Base-by-base conservation (phyloP, 2,329 filamentous ascomycete genomes). In the Akanthomyces lecanii region DNA sequence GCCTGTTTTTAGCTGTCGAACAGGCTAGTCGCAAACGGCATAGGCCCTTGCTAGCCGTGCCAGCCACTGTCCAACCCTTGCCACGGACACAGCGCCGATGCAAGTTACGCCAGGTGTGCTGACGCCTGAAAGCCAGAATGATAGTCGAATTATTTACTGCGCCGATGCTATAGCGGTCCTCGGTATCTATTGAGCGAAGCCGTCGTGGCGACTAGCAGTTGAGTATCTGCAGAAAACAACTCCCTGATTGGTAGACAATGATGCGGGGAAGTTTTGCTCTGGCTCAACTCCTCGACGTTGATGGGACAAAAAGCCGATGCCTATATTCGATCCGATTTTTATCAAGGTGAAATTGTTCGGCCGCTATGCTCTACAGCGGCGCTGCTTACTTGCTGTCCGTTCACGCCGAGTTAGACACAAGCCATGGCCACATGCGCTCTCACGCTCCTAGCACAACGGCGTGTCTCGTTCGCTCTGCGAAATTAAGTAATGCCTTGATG, bases 11-110 rank as follows among this genome's bases (percentile, higher is more conserved):
- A 21, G 54, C 54, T 44, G 12, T 44, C 28, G 28, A 36, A 21
- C 56, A 30, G 21, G 45, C 42, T 57, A 59, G 56, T 59, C 45
- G 42, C 18, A 50, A 40, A 57, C 40, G 42, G 54, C 18, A 36
- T 47, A 18, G 54, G 8, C 54, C 40, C 42, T 45, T 30, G 28
- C 28, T 6, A 45, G 8, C 33, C 33, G 10, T 16, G 4, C 28
- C 28, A 30, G 28, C 28, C 28, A 36, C 3, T 11, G 44, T 7
- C 12, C 18, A 38, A 38, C 23, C 18, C 18, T 23, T 48, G 5
- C 28, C 44, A 18, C 8, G n/a, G 23, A 12, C 51, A 12, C 21
- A 14, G 55, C 5, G 44, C 44, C 55, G 25, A 48, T 48, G 21
- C 44, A 50, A 47, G 33, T 14, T 48, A 21, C 21, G 55, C 38